A percentile compares a stretch with the other conserved stretches of the same genome.
phyloP scores from a whole-genome alignment of 2,329 filamentous ascomycete genomes.

The Colletotrichum sp. region DNA sequence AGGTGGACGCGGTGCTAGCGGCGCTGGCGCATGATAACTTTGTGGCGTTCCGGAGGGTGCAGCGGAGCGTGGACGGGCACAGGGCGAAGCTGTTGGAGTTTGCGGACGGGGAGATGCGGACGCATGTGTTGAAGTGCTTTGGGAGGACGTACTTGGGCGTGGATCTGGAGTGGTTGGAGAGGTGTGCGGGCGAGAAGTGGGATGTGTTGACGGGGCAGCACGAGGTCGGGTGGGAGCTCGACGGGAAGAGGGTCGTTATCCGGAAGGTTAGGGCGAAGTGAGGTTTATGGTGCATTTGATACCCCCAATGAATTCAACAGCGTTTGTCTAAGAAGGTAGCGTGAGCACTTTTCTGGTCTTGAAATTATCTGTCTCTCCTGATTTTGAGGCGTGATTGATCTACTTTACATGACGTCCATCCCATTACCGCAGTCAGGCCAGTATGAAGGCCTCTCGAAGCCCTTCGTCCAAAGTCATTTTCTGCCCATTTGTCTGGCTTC shows the following conservation, averaged over 20 bases:
- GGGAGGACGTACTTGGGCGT: conserved; percentile 81
- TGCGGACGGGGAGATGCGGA: conserved; percentile 75
- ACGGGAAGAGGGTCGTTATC: conserved; percentile 78
- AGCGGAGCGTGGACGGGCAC: conserved; percentile 79
- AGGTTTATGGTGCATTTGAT: conserved; percentile 4
- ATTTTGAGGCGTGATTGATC: neutral
- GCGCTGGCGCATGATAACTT: conserved; percentile 85
- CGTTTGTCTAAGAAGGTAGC: neutral
- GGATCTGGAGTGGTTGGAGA: conserved; percentile 72
- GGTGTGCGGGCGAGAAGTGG: conserved; percentile 74
- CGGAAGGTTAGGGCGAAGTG: conserved; percentile 50
- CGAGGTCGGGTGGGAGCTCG: conserved; percentile 85
- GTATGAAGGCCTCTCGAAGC: accelerated
- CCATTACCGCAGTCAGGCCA: neutral
- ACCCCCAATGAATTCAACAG: neutral
- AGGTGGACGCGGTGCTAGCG: conserved; percentile 71
- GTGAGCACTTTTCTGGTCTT: accelerated
- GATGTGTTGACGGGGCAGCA: conserved; percentile 69
- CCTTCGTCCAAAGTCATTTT: neutral
- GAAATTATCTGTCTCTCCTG: neutral
- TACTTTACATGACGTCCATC: neutral
- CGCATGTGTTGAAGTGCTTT: conserved; percentile 85
- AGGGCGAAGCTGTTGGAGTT: conserved; percentile 81
- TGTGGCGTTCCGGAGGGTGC: conserved; percentile 75
- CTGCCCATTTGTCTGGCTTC: neutral